These are phyloP conservation scores for Grammothele lineata DNA, from an alignment of 768 basidiomycete genomes.

Conservation along the genomic window DNA sequence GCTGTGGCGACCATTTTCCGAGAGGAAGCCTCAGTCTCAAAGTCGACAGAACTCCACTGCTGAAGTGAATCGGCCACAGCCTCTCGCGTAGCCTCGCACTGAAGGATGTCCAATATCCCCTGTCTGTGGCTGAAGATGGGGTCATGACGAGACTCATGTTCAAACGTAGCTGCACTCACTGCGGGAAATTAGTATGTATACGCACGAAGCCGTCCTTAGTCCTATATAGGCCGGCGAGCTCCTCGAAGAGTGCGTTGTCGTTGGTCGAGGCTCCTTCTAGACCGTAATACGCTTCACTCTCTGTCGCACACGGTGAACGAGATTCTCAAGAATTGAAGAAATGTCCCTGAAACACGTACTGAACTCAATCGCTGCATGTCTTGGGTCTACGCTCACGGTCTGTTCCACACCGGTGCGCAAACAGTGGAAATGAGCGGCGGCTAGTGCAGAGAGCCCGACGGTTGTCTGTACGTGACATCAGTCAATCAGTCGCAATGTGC, in stretches of 20 bases:
- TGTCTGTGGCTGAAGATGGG: slow-evolving; percentile 46
- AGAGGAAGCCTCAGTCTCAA: slow-evolving; percentile 44
- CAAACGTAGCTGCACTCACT: slow-evolving; percentile 37
- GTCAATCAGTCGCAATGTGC: too few species aligned
- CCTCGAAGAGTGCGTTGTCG: slow-evolving; percentile 36
- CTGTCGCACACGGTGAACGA: slow-evolving; percentile 27
- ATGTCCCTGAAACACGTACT: slow-evolving; percentile 36
- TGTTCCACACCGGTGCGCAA: slow-evolving; percentile 44
- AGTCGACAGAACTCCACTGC: slow-evolving; percentile 39
- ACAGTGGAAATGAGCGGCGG: slow-evolving; percentile 46
- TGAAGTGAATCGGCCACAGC: slow-evolving; percentile 36
- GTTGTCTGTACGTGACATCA: background rate
- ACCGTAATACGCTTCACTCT: slow-evolving; percentile 49
- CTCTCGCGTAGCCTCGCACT: slow-evolving; percentile 31
- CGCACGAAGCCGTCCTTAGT: slow-evolving; percentile 47
- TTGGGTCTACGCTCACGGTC: slow-evolving; percentile 46
- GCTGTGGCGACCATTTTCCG: slow-evolving; percentile 47
- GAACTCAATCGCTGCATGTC: slow-evolving; percentile 54
- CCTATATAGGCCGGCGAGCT: slow-evolving; percentile 54
- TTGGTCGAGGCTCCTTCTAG: slow-evolving; percentile 31
- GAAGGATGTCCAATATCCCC: slow-evolving; percentile 46
- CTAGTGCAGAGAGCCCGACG: slow-evolving; percentile 33
- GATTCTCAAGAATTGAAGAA: too few species aligned
- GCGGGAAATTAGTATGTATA: slow-evolving; percentile 63
- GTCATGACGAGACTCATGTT: too few species aligned